These are phyloP conservation scores for Colletotrichum melonis DNA, from an alignment of 2,329 filamentous ascomycete species.

Conservation along the genomic window DNA sequence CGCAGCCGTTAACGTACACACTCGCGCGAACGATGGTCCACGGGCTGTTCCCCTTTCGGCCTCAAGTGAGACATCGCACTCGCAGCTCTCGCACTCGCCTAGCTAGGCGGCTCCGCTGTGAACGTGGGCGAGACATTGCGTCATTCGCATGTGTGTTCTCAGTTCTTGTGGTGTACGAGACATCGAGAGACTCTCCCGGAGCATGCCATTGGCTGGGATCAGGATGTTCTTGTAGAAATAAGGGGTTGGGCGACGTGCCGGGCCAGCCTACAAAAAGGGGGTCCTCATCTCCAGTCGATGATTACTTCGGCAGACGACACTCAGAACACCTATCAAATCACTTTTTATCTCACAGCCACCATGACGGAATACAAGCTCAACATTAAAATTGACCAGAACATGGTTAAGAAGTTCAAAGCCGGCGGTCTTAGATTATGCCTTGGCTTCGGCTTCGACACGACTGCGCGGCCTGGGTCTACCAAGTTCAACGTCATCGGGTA, in stretches of 20 bases:
- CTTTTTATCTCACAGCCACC: no score
- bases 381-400: conserved; percentile 2
- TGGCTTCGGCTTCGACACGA: conserved; percentile 8
- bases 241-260: neutral
- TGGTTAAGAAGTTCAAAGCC: neutral
- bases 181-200: neutral
- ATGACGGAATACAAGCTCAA: conserved; percentile 6
- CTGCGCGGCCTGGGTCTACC: conserved; percentile 3
- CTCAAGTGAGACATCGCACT: neutral
- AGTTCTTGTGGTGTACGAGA: neutral
- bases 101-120: neutral
- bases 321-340: neutral
- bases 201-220: neutral
- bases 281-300: neutral
- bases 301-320: neutral
- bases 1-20: neutral
- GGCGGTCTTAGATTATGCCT: conserved; percentile 5
- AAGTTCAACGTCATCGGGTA: conserved; percentile 14
- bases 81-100: neutral
- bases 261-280: neutral
- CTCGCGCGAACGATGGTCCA: neutral
- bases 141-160: neutral
- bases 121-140: neutral
- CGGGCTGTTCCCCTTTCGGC: neutral
- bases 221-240: neutral